Base-by-base conservation (phyloP, 148 eudicot species). In the Suaeda aralocaspica region DNA sequence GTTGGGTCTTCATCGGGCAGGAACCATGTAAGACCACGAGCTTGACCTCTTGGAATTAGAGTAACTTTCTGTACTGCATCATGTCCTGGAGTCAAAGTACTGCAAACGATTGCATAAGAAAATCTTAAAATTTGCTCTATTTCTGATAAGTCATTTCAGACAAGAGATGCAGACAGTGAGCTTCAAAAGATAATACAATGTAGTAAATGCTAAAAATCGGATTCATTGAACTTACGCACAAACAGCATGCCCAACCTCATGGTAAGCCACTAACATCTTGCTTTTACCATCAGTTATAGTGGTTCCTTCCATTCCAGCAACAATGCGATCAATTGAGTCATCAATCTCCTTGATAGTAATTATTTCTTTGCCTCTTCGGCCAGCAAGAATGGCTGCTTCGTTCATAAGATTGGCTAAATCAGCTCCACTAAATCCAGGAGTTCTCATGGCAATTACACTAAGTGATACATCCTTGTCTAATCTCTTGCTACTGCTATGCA, bases 231-330 rank as follows among this genome's bases (percentile, higher is more conserved):
- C 91, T 84, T 84, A 95, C 99, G 97, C 99, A 72, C 99, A 95
- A 63, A 95, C 80, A 66, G 99, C 99, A 77, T 95, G 99, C n/a
- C 99, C 99, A 2, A 95, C 99, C 83, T 95, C 99, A 66, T 95
- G 99, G 75, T 95, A 95, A 19, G 97, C 99, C 57, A 95, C 99
- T 52, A 95, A 89, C 77, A 97, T 95, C 81, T 95, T 95, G 86
- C 96, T 89, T 87, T 95, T 95, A 45, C 96, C 94, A 80, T 95
- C 99, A 9, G 96, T 91, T 96, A 95, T 91, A 28, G 91, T 89
- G 0, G 99, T 91, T 74, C 97, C 97, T 70, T 95, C 99, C 97
- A 91, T 91, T 76, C 99, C 99, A 76, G 99, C 99, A 48, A 95
- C 96, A 64, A 95, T 95, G 80, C 99, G 83, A 73, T 95, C 99